phyloP scores from a whole-genome alignment of 2,329 filamentous ascomycete species.

The Aspergillus felis region DNA sequence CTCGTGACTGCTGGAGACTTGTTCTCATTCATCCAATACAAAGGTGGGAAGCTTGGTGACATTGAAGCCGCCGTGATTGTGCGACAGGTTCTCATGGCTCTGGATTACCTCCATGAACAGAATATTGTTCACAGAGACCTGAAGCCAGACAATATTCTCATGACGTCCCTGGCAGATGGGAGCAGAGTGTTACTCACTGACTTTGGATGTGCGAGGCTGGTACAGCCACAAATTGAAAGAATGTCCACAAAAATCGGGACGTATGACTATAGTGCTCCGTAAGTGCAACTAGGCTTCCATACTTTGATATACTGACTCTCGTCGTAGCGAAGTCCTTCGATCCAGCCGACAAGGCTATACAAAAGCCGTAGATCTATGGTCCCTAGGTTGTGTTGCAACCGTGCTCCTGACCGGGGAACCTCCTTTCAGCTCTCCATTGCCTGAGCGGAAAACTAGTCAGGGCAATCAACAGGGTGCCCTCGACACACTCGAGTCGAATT shows the following conservation, averaged over 20 bases:
- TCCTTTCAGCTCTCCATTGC: slow-evolving; percentile 41
- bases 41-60: slow-evolving; percentile 45
- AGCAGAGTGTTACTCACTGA: slow-evolving; percentile 57
- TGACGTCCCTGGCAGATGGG: slow-evolving; percentile 50
- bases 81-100: slow-evolving; percentile 53
- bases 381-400: slow-evolving; percentile 53
- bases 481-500: slow-evolving; percentile 40
- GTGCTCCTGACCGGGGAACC: slow-evolving; percentile 50
- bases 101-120: slow-evolving; percentile 55
- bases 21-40: slow-evolving; percentile 55
- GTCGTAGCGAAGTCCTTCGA: slow-evolving; percentile 23
- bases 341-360: slow-evolving; percentile 46
- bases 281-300: slow-evolving; percentile 26
- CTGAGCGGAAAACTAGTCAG: slow-evolving; percentile 21
- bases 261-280: slow-evolving; percentile 57
- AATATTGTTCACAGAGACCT: slow-evolving; percentile 59
- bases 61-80: slow-evolving; percentile 53
- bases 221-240: slow-evolving; percentile 30
- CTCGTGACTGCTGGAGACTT: slow-evolving; percentile 58
- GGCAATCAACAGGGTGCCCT: slow-evolving; percentile 42
- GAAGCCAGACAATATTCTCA: slow-evolving; percentile 61
- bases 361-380: slow-evolving; percentile 60
- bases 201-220: slow-evolving; percentile 53
- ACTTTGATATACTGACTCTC: neutral
- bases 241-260: slow-evolving; percentile 57